These are phyloP conservation scores for Primulina huaijiensis DNA, from an alignment of 257 asterid genomes.

Conservation along the genomic window DNA sequence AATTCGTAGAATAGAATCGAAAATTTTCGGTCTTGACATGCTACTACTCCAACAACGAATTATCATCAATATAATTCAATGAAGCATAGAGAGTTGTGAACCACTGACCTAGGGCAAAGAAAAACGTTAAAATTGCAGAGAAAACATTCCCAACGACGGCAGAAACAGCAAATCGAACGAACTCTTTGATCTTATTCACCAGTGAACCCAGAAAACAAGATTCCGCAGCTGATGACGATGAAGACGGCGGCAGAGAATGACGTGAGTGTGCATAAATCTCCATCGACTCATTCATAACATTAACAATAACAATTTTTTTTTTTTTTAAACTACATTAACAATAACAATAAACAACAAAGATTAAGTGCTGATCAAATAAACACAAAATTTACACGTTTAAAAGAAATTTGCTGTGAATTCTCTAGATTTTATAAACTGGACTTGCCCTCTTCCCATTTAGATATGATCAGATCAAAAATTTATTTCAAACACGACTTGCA, in stretches of 20 bases:
- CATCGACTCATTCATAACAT: conserved; percentile 41
- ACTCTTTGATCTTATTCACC: conserved; percentile 59
- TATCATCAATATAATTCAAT: neutral
- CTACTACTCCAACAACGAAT: conserved; percentile 8
- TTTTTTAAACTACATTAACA: neutral
- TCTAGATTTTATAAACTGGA: too few relatives aligned
- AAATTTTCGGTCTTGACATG: neutral
- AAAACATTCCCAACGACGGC: conserved; percentile 75
- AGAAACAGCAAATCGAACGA: conserved; percentile 64
- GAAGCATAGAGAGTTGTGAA: neutral
- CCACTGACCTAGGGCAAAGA: conserved; percentile 78
- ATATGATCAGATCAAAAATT: too few relatives aligned
- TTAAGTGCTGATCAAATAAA: neutral
- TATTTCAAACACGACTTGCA: too few relatives aligned
- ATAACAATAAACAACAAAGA: neutral
- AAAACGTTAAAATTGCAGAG: conserved; percentile 84
- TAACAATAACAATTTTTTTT: too few relatives aligned
- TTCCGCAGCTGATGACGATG: conserved; percentile 25
- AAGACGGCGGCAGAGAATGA: conserved; percentile 53
- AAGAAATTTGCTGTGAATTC: neutral
- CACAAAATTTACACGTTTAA: too few relatives aligned
- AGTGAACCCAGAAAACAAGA: conserved; percentile 38
- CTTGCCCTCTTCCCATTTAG: too few relatives aligned
- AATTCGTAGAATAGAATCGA: neutral
- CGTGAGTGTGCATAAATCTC: conserved; percentile 76